Conservation (phyloP, 768 basidiomycete genomes). For the Boletus pseudopeckii region DNA sequence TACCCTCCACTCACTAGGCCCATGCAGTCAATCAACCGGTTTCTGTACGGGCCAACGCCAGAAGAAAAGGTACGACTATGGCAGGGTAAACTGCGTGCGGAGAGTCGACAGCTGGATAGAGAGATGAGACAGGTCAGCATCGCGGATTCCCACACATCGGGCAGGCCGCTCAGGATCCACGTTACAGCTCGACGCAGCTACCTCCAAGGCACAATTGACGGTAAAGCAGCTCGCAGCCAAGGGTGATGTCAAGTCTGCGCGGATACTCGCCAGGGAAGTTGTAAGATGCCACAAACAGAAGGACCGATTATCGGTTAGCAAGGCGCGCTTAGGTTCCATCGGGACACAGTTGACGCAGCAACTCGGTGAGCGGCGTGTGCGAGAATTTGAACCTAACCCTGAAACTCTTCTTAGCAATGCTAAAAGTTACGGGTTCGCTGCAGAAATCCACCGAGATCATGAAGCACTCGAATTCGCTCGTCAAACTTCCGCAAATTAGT, state of each 20-base stretch:
- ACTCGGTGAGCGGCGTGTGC: slow-evolving; percentile 58
- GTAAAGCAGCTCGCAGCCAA: slow-evolving; percentile 89
- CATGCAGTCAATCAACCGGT: slow-evolving; percentile 89
- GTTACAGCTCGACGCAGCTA: slow-evolving; percentile 73
- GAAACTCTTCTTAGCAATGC: slow-evolving; percentile 61
- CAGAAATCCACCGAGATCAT: slow-evolving; percentile 99
- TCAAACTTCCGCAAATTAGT: slow-evolving; percentile 90
- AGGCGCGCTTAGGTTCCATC: slow-evolving; percentile 90
- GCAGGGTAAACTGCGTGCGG: slow-evolving; percentile 82
- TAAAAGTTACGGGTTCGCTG: slow-evolving; percentile 95
- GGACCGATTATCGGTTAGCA: slow-evolving; percentile 85
- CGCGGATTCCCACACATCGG: slow-evolving; percentile 9
- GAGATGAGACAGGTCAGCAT: slow-evolving; percentile 90
- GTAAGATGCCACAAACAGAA: slow-evolving; percentile 94
- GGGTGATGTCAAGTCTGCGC: slow-evolving; percentile 89
- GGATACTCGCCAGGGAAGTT: slow-evolving; percentile 91
- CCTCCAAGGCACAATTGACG: slow-evolving; percentile 69
- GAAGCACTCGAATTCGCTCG: slow-evolving; percentile 91
- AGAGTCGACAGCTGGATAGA: slow-evolving; percentile 81
- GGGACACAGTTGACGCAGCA: slow-evolving; percentile 87
- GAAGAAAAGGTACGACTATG: slow-evolving; percentile 91
- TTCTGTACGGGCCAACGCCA: slow-evolving; percentile 93
- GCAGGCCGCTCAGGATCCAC: slow-evolving; percentile 13
- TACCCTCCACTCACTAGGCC: slow-evolving; percentile 6
- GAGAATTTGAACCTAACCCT: neutral